Evolutionary conservation across 305 asterid species (phyloP).

Genomic region (Plantago lanceolata): DNA sequence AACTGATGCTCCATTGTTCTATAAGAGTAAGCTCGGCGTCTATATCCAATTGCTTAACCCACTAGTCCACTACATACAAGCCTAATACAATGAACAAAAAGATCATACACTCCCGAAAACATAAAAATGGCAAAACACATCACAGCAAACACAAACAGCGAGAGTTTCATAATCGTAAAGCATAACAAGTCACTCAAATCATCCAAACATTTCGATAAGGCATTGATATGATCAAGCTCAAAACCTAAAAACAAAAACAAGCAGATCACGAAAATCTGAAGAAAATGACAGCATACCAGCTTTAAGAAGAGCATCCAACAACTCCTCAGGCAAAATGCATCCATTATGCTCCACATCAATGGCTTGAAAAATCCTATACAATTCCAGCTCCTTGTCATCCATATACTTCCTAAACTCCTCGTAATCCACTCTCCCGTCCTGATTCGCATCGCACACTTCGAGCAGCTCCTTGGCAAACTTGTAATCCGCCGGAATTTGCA

Average conservation of each 20-base stretch:
- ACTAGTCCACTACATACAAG: neutral
- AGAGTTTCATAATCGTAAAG: neutral
- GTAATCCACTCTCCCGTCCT: slow-evolving; percentile 91
- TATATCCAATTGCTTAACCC: neutral
- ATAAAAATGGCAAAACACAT: neutral
- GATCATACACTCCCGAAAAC: neutral
- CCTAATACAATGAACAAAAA: neutral
- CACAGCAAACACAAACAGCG: neutral
- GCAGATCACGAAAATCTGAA: slow-evolving; percentile 1
- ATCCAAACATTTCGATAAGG: neutral
- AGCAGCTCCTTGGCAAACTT: slow-evolving; percentile 96
- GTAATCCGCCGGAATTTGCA: slow-evolving; percentile 90
- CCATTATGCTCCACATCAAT: slow-evolving; percentile 98
- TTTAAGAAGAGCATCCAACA: slow-evolving; percentile 91
- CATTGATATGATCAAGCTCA: neutral
- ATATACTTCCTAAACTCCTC: slow-evolving; percentile 90
- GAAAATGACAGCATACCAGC: slow-evolving; percentile 58
- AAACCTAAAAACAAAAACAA: neutral
- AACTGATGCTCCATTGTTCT: neutral
- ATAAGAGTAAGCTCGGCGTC: too few species aligned
- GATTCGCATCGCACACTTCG: slow-evolving; percentile 75
- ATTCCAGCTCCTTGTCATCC: slow-evolving; percentile 95
- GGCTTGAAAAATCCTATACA: slow-evolving; percentile 88
- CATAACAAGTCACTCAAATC: neutral
- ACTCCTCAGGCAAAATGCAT: slow-evolving; percentile 95